Evolutionary conservation across 352 stramenopile species (phyloP).

Genomic region (Phytophthora lateralis): DNA sequence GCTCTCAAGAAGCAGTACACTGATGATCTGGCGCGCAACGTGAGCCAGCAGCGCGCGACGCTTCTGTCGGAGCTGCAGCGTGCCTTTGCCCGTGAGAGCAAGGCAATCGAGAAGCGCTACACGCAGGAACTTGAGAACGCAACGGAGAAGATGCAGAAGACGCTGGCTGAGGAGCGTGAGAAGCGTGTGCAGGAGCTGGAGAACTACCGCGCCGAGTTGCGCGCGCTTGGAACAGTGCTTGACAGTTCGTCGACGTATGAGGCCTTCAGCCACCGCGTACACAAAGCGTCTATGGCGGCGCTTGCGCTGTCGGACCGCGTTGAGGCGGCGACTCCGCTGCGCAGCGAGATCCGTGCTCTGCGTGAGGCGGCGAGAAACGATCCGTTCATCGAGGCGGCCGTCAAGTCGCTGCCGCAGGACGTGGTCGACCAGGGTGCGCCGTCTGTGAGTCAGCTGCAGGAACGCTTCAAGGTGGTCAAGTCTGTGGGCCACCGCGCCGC

Average conservation of each 20-base stretch:
- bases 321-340: slow-evolving; percentile 72
- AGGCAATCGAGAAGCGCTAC: slow-evolving; percentile 65
- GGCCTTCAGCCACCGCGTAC: slow-evolving; percentile 83
- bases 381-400: slow-evolving; percentile 68
- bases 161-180: slow-evolving; percentile 62
- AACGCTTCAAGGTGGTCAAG: slow-evolving; percentile 85
- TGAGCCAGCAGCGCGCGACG: slow-evolving; percentile 58
- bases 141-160: slow-evolving; percentile 63
- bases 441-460: slow-evolving; percentile 80
- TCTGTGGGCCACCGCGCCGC: slow-evolving; percentile 68
- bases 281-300: slow-evolving; percentile 83
- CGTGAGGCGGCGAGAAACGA: slow-evolving; percentile 75
- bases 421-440: slow-evolving; percentile 72
- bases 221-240: slow-evolving; percentile 68
- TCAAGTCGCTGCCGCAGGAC: slow-evolving; percentile 65
- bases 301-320: slow-evolving; percentile 81
- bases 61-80: slow-evolving; percentile 65
- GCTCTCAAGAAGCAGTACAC: slow-evolving; percentile 70
- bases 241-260: slow-evolving; percentile 83
- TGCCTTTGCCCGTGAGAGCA: slow-evolving; percentile 66
- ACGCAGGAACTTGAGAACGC: slow-evolving; percentile 51
- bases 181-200: slow-evolving; percentile 67
- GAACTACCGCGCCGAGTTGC: slow-evolving; percentile 66
- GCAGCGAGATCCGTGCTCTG: slow-evolving; percentile 72
- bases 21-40: slow-evolving; percentile 61